Conservation (phyloP, 371 early-diverging fungal genomes). For the Zychaea mexicana region DNA sequence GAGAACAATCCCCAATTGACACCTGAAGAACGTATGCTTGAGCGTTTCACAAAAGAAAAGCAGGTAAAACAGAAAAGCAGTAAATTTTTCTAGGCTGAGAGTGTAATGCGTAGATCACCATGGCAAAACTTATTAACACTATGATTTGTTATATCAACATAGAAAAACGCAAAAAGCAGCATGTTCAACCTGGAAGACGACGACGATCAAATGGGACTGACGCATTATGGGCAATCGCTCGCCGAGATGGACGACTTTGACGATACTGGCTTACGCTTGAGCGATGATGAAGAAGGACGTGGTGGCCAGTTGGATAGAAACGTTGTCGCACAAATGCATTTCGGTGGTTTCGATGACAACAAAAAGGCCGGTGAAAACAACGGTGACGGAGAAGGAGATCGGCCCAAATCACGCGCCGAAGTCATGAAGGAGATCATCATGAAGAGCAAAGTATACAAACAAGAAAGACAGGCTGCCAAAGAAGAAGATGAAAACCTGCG, state of each 20-base stretch:
- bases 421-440: constrained; percentile 97
- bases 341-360: constrained; percentile 81
- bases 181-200: constrained; percentile 88
- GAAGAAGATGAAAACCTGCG: constrained; percentile 82
- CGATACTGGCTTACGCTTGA: constrained; percentile 60
- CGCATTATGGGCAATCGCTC: constrained; percentile 92
- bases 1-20: constrained; percentile 88
- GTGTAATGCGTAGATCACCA: too few relatives aligned
- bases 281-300: constrained; percentile 65
- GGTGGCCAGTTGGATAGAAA: constrained; percentile 69
- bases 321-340: constrained; percentile 77
- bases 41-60: constrained; percentile 89
- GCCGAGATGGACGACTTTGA: constrained; percentile 84
- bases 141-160: constrained; percentile 6
- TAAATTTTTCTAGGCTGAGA: too few relatives aligned
- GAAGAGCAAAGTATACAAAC: constrained; percentile 93
- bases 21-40: constrained; percentile 94
- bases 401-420: constrained; percentile 82
- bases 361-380: constrained; percentile 32
- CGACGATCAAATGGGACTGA: constrained; percentile 68
- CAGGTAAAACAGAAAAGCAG: constrained; percentile 42
- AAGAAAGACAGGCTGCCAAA: constrained; percentile 83
- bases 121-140: constrained; percentile 10
- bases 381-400: constrained; percentile 44
- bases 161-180: constrained; percentile 29